These are phyloP conservation scores for Paramecium sexaurelia DNA, from an alignment of 73 alveolate genomes.

Conservation along the genomic window DNA sequence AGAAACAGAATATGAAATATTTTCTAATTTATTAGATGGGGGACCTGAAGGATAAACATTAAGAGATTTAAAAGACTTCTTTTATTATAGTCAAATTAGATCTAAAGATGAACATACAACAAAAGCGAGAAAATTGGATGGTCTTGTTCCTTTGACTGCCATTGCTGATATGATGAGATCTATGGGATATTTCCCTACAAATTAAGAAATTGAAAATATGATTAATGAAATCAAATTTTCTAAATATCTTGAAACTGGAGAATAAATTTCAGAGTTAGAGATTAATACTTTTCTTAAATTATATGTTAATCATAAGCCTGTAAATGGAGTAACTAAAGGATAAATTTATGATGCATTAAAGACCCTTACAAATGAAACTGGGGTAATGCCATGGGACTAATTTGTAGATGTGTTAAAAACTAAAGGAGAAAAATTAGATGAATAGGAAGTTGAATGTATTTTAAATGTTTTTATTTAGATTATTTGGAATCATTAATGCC, in stretches of 20 bases:
- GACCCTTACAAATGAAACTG: constrained; percentile 67
- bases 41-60: constrained; percentile 95
- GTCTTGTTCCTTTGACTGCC: constrained; percentile 92
- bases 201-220: constrained; percentile 94
- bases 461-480: background rate
- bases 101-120: constrained; percentile 97
- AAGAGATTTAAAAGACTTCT: constrained; percentile 96
- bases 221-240: constrained; percentile 95
- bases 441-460: constrained; percentile 54
- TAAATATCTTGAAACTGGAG: constrained; percentile 90
- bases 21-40: constrained; percentile 95
- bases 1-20: constrained; percentile 95
- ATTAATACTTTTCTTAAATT: constrained; percentile 89
- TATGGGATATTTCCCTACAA: constrained; percentile 97
- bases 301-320: constrained; percentile 98
- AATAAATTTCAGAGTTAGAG: constrained; percentile 89
- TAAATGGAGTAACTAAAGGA: constrained; percentile 91
- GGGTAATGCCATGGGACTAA: constrained; percentile 78
- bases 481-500: background rate
- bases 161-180: constrained; percentile 94
- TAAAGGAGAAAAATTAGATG: constrained; percentile 49
- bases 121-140: constrained; percentile 96
- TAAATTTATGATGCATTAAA: constrained; percentile 88
- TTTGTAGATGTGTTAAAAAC: constrained; percentile 64
- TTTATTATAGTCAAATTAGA: constrained; percentile 96